Evolutionary conservation across 1,284 basidiomycete species (phyloP), one percentile per base, ranked within the genome.

Genomic region (Ustilago vetiveriae): DNA sequence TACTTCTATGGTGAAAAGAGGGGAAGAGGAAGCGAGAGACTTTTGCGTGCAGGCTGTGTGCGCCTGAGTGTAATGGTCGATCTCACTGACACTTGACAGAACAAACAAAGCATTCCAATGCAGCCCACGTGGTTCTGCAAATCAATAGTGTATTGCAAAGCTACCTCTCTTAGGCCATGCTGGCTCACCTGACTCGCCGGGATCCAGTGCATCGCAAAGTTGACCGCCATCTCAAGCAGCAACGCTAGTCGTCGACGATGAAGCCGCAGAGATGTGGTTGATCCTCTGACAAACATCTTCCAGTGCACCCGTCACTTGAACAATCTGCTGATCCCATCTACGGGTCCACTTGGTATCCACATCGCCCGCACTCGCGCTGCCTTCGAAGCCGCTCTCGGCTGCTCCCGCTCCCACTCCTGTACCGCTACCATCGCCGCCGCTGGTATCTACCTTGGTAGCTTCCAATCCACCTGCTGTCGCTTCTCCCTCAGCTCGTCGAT

Each of bases 251-350:
- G 50, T n/a, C 21, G 14, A 21, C 3, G 44, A 24, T 10, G 21
- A 32, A 17, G 49, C 32, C 17, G 43, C 43, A 36, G 50, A 37
- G 22, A 58, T 42, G 52, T 56, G 63, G 43, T 60, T 66, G 42
- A 75, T 53, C 27, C 56, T 54, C 49, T 69, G 69, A 30, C 66
- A 73, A 14, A 73, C 65, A 26, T 68, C 66, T 35, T 75, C 73
- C 7, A 75, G 36, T 16, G 58, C 53, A 11, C 58, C 51, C 2
- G 73, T 72, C 27, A 72, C 64, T 17, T 56, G 44, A 2, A 55
- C 60, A 21, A 75, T 75, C 54, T 75, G 66, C 17, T 55, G 51
- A 41, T 75, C 73, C 73, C 73, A 75, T 17, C 70, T 49, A 14
- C 54, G 41, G 2, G 66, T 70, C 51, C 59, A 72, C 23, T 64